phyloP scores from a whole-genome alignment of 2,329 filamentous ascomycete species.

The Pestalotiopsis sp. region DNA sequence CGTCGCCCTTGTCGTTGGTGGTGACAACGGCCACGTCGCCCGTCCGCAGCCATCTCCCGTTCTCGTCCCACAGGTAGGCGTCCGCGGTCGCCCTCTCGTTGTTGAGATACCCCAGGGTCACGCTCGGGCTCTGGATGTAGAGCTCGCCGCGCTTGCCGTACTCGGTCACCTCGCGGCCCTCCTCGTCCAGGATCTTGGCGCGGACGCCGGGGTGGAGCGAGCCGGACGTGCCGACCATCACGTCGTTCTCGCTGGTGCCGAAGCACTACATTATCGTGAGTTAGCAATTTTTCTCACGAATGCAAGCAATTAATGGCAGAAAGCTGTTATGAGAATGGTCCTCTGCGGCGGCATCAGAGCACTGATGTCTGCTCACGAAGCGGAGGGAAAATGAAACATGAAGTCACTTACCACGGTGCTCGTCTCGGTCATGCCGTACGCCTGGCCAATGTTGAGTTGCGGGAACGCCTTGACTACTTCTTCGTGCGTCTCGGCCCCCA shows the following conservation, averaged over 20 bases:
- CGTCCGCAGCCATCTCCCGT: slow-evolving; percentile 78
- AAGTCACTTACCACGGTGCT: slow-evolving; percentile 55
- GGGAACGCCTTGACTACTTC: slow-evolving; percentile 49
- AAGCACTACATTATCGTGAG: slow-evolving; percentile 37
- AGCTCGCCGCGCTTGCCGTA: slow-evolving; percentile 77
- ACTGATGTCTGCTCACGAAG: no score
- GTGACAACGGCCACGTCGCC: slow-evolving; percentile 81
- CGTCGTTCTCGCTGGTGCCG: slow-evolving; percentile 61
- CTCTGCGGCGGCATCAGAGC: no score
- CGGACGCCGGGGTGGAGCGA: slow-evolving; percentile 66
- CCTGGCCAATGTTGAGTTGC: slow-evolving; percentile 62
- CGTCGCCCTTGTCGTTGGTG: slow-evolving; percentile 64
- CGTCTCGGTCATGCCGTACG: slow-evolving; percentile 80
- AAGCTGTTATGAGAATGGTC: no score
- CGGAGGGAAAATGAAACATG: no score
- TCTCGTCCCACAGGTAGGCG: slow-evolving; percentile 69
- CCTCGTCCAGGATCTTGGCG: slow-evolving; percentile 66
- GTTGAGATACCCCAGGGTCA: slow-evolving; percentile 83
- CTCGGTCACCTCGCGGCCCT: slow-evolving; percentile 69
- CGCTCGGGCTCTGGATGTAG: slow-evolving; percentile 73
- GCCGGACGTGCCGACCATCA: slow-evolving; percentile 73
- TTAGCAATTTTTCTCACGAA: no score
- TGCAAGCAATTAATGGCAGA: no score
- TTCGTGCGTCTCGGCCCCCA: slow-evolving; percentile 71
- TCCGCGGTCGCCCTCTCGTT: slow-evolving; percentile 82